phyloP scores from a whole-genome alignment of 2,329 filamentous ascomycete genomes.

The Aspergillus piperis region DNA sequence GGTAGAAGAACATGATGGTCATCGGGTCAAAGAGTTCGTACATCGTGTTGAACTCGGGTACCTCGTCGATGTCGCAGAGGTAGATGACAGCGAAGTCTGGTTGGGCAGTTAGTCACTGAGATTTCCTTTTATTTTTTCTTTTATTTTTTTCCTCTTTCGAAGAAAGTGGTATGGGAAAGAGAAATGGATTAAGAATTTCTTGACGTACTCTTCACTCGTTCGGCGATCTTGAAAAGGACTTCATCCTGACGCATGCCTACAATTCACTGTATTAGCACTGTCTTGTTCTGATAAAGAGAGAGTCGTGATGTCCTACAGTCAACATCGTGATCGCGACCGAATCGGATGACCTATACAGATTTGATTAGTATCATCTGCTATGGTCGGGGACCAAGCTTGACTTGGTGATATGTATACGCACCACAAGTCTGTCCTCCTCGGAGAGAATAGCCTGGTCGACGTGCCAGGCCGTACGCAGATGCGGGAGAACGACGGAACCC shows the following conservation, averaged over 20 bases:
- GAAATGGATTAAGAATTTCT: not conserved
- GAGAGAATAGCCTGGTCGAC: constrained; percentile 93
- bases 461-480: constrained; percentile 91
- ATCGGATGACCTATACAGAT: constrained; percentile 72
- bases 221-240: constrained; percentile 90
- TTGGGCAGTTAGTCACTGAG: not conserved
- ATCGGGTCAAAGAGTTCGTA: constrained; percentile 86
- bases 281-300: not conserved
- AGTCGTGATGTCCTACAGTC: constrained; percentile 54
- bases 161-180: not conserved
- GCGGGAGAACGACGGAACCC: constrained; percentile 89
- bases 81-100: constrained; percentile 65
- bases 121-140: too few species aligned
- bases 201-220: constrained; percentile 72
- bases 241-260: constrained; percentile 77
- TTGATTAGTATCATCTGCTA: not conserved
- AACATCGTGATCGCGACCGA: constrained; percentile 81
- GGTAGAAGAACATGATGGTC: constrained; percentile 69
- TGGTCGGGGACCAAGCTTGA: not conserved
- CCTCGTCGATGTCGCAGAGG: constrained; percentile 87
- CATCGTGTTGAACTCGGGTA: constrained; percentile 95
- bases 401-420: constrained; percentile 9
- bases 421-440: constrained; percentile 79
- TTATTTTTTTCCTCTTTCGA: too few species aligned
- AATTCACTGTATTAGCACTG: constrained; percentile 19